Percentiles rank a stretch among this genome's conserved stretches.
Evolutionary conservation across 2,329 filamentous ascomycete species (phyloP).

Genomic region (Colletotrichum trifolii): DNA sequence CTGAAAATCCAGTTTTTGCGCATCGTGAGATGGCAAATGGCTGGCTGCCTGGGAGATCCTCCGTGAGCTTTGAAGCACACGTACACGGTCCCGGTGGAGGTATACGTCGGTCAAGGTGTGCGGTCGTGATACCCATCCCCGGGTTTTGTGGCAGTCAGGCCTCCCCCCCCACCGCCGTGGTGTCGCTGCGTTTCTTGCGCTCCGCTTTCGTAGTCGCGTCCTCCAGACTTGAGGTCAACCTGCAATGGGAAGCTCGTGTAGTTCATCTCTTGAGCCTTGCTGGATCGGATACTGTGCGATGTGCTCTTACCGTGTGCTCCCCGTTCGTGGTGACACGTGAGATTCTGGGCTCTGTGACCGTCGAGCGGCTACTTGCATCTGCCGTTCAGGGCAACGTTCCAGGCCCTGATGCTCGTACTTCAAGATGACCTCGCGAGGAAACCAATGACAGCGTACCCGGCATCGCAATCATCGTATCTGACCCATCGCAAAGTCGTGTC

Average conservation of each 20-base stretch:
- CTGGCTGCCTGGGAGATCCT: too few species aligned
- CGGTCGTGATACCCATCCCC: slow-evolving; percentile 4
- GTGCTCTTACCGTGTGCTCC: not conserved
- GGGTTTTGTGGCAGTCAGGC: slow-evolving; percentile 1
- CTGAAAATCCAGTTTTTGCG: slow-evolving; percentile 13
- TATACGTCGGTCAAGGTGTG: not conserved
- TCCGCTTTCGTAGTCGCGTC: not conserved
- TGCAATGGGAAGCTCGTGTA: not conserved
- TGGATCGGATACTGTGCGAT: not conserved
- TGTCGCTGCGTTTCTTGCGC: not conserved
- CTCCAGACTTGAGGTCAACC: slow-evolving; percentile 17
- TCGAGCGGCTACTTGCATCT: slow-evolving; percentile 20
- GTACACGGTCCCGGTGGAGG: not conserved
- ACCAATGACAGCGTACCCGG: slow-evolving; percentile 3
- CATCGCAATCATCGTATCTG: slow-evolving; percentile 6
- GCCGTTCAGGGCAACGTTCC: slow-evolving; percentile 3
- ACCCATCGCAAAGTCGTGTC: not conserved
- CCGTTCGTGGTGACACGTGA: not conserved
- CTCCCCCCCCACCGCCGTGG: not conserved
- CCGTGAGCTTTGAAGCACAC: not conserved
- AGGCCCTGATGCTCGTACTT: not conserved
- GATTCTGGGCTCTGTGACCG: slow-evolving; percentile 1
- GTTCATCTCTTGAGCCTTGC: not conserved
- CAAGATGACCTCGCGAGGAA: slow-evolving; percentile 8
- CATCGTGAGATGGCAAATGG: not conserved